Evolutionary conservation across 176 grass and related monocot species (phyloP).

Genomic region (Canna indica): DNA sequence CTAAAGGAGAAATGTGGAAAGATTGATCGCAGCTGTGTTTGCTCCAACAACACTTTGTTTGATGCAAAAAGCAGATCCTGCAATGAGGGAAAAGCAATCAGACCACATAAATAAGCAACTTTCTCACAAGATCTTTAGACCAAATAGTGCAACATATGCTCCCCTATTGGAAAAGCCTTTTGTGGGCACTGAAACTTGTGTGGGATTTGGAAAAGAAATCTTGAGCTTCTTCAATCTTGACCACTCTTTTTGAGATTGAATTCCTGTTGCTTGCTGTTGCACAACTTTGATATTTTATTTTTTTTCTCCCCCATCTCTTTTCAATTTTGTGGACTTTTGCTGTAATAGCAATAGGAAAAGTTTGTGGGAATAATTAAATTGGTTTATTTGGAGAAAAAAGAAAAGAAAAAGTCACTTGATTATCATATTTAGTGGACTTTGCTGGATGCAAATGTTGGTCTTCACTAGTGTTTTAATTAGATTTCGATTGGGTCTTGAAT

Average conservation of each 20-base stretch:
- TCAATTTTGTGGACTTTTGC: no score
- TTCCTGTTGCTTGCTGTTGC: neutral
- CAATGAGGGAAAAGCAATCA: neutral
- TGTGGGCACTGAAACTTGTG: neutral
- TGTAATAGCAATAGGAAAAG: no score
- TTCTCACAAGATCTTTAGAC: neutral
- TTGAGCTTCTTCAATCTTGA: neutral
- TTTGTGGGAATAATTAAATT: no score
- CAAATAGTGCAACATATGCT: neutral
- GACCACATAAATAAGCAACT: neutral
- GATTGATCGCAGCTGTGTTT: neutral
- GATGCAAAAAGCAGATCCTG: neutral
- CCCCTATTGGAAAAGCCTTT: neutral
- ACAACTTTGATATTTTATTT: neutral
- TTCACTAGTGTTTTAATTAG: no score
- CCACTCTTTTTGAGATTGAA: neutral
- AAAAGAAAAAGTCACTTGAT: no score
- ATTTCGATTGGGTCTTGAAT: no score
- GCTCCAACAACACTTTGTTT: neutral
- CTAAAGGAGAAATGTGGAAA: slow-evolving; percentile 4
- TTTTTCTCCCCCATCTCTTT: no score
- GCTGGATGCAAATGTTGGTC: no score
- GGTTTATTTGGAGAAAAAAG: no score
- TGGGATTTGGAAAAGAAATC: neutral
- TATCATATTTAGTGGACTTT: no score